Conservation (phyloP, 495 filamentous ascomycete species). For the Penicillium odoratum region DNA sequence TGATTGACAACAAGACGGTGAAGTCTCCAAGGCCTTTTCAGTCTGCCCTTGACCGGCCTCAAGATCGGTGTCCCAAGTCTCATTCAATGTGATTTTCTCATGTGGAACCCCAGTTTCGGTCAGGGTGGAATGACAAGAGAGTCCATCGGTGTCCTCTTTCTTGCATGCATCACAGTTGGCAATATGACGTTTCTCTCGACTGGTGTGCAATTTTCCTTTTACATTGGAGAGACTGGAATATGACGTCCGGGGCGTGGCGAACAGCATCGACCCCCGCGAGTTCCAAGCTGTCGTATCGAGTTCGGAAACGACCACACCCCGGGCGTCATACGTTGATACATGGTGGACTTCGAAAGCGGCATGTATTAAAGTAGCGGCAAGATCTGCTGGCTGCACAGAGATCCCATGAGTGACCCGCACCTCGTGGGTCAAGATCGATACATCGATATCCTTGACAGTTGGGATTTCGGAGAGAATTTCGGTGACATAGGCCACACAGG, state of each 20-base stretch:
- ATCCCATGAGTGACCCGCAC: conserved; percentile 42
- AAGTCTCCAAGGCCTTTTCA: background rate
- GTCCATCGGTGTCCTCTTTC: conserved; percentile 32
- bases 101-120: conserved; percentile 7
- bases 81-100: conserved; percentile 15
- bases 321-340: conserved; percentile 41
- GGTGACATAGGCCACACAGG: conserved; percentile 51
- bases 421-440: conserved; percentile 46
- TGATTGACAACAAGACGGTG: background rate
- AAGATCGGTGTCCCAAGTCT: conserved; percentile 3
- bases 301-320: conserved; percentile 31
- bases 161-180: conserved; percentile 53
- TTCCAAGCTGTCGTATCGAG: conserved; percentile 36
- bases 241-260: conserved; percentile 24
- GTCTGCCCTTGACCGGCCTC: background rate
- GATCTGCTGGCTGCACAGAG: conserved; percentile 27
- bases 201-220: conserved; percentile 24
- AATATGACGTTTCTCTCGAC: conserved; percentile 34
- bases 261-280: conserved; percentile 26
- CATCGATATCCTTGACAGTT: conserved; percentile 38
- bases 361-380: conserved; percentile 45
- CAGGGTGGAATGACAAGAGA: conserved; percentile 12
- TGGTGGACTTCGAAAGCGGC: conserved; percentile 53
- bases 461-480: conserved; percentile 39
- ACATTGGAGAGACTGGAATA: conserved; percentile 27